Percentiles rank a stretch among this genome's conserved stretches.
Evolutionary conservation across 306 rosid species (phyloP).

Genomic region (Ormosia emarginata): DNA sequence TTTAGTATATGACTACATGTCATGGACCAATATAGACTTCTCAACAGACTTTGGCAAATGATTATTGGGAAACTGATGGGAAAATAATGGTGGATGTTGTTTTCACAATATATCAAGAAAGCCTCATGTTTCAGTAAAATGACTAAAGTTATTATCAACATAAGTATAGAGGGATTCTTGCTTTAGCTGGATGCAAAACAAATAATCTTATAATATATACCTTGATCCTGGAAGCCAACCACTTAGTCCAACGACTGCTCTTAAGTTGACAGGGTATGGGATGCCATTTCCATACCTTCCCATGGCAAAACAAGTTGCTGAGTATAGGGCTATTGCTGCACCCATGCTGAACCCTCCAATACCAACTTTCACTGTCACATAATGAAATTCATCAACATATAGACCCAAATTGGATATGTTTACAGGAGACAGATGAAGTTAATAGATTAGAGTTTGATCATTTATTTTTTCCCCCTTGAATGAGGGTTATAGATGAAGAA

Average conservation of each 20-base stretch:
- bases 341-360: slow-evolving; percentile 99
- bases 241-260: slow-evolving; percentile 89
- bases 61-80: not conserved
- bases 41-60: not conserved
- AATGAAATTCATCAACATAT: slow-evolving; percentile 1
- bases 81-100: not conserved
- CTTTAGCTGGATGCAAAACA: not conserved
- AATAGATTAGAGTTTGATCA: not conserved
- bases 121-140: not conserved
- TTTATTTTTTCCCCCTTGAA: not conserved
- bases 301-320: slow-evolving; percentile 90
- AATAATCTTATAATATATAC: slow-evolving; percentile 42
- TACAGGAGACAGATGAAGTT: not conserved
- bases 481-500: not conserved
- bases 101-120: not conserved
- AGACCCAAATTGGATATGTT: not conserved
- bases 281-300: slow-evolving; percentile 87
- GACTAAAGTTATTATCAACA: not conserved
- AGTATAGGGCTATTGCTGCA: slow-evolving; percentile 92
- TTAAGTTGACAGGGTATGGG: slow-evolving; percentile 73
- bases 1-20: not conserved
- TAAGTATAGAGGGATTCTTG: not conserved
- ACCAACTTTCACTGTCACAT: slow-evolving; percentile 85
- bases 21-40: not conserved
- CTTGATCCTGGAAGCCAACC: slow-evolving; percentile 99